A percentile compares a stretch with the other conserved stretches of the same genome.
Conservation (phyloP, 805 yeast species). For the Saccharomyces cerevisiae region DNA sequence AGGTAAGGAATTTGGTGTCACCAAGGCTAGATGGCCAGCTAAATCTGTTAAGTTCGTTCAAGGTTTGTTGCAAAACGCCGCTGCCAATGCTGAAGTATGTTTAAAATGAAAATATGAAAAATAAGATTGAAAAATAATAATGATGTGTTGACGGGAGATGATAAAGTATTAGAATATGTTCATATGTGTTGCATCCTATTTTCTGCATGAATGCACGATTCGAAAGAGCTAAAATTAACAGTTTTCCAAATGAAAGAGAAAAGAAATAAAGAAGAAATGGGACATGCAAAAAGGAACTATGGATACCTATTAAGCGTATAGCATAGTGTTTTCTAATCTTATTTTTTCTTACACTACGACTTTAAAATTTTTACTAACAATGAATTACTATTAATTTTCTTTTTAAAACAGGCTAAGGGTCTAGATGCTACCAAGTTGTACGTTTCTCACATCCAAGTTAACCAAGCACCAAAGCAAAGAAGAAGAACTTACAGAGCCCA, state of each 20-base stretch:
- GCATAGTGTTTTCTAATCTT: neutral
- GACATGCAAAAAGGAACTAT: neutral
- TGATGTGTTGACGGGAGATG: neutral
- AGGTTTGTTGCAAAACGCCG: conserved; percentile 94
- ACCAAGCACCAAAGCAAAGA: conserved; percentile 99
- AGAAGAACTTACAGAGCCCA: conserved; percentile 99
- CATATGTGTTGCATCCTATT: neutral
- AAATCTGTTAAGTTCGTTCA: conserved; percentile 94
- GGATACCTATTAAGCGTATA: neutral
- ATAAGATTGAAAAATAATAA: neutral
- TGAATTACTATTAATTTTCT: neutral
- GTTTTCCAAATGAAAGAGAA: neutral
- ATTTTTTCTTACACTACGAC: neutral
- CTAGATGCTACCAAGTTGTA: conserved; percentile 90
- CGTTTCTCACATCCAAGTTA: conserved; percentile 97
- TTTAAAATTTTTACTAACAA: neutral
- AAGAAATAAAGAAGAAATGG: neutral
- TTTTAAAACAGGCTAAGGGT: conserved; percentile 65
- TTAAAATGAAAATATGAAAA: neutral
- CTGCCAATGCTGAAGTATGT: conserved; percentile 89
- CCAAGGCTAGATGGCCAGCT: conserved; percentile 99
- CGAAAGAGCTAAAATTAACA: neutral
- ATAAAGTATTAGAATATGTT: neutral
- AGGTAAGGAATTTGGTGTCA: conserved; percentile 99
- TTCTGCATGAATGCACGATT: neutral